phyloP scores from a whole-genome alignment of 768 basidiomycete genomes.

The Boletus vinaceobasis region DNA sequence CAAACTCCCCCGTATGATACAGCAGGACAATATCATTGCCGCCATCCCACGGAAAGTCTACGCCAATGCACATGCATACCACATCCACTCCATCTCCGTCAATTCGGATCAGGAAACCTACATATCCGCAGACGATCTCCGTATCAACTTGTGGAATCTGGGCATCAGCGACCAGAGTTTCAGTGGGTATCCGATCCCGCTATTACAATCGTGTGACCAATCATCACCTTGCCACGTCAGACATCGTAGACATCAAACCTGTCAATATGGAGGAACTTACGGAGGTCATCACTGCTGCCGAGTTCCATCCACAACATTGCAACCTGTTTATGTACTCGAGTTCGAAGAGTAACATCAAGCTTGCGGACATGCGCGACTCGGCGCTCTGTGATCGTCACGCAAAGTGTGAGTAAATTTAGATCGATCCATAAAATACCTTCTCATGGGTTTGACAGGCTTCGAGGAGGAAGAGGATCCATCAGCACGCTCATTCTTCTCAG shows the following conservation, averaged over 20 bases:
- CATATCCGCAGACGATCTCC: slow-evolving; percentile 97
- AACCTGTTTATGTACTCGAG: slow-evolving; percentile 99
- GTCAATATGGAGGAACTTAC: slow-evolving; percentile 99
- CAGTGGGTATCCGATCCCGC: slow-evolving; percentile 56
- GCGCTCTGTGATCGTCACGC: slow-evolving; percentile 95
- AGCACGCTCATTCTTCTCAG: slow-evolving; percentile 97
- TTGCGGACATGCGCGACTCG: slow-evolving; percentile 98
- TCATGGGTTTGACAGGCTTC: slow-evolving; percentile 60
- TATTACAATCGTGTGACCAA: slow-evolving; percentile 1
- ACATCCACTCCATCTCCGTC: slow-evolving; percentile 99
- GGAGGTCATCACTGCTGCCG: slow-evolving; percentile 99
- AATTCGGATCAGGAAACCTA: slow-evolving; percentile 99
- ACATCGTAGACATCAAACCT: slow-evolving; percentile 99
- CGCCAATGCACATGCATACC: slow-evolving; percentile 98
- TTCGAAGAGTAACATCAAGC: slow-evolving; percentile 99
- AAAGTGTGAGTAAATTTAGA: slow-evolving; percentile 65
- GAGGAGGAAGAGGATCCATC: slow-evolving; percentile 99
- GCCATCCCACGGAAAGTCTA: slow-evolving; percentile 99
- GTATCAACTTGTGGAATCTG: slow-evolving; percentile 98
- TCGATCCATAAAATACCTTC: not conserved
- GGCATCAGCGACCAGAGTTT: slow-evolving; percentile 99
- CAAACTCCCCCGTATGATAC: slow-evolving; percentile 85
- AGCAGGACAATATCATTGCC: slow-evolving; percentile 97
- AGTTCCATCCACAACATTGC: slow-evolving; percentile 97
- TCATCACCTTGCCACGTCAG: slow-evolving; percentile 39